A percentile compares a stretch with the other conserved stretches of the same genome.
Evolutionary conservation across 495 filamentous ascomycete genomes (phyloP).

Genomic region (Penicillium pulvis): DNA sequence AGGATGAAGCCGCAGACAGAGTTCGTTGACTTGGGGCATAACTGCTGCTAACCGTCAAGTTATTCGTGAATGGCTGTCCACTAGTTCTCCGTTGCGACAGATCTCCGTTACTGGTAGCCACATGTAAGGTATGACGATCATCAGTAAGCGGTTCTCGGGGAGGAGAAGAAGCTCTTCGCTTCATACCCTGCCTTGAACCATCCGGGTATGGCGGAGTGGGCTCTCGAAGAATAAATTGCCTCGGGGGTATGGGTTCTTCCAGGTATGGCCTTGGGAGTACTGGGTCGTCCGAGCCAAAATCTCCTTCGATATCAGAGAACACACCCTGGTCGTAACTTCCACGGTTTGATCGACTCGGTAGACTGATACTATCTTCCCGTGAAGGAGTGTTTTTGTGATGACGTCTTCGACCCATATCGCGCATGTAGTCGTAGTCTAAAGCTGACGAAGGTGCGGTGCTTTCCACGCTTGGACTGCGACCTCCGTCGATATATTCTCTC

Average conservation of each 20-base stretch:
- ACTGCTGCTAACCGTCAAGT: slow-evolving; percentile 56
- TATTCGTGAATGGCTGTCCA: slow-evolving; percentile 57
- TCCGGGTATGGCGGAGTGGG: slow-evolving; percentile 47
- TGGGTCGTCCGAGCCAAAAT: slow-evolving; percentile 70
- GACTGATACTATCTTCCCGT: slow-evolving; percentile 48
- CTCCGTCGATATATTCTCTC: slow-evolving; percentile 46
- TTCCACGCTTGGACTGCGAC: slow-evolving; percentile 52
- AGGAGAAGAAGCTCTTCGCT: slow-evolving; percentile 80
- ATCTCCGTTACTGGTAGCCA: slow-evolving; percentile 61
- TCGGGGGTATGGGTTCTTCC: slow-evolving; percentile 59
- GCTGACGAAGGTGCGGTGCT: slow-evolving; percentile 50
- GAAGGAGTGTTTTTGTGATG: slow-evolving; percentile 48
- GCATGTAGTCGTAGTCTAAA: slow-evolving; percentile 43
- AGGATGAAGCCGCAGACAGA: slow-evolving; percentile 71
- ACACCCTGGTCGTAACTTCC: slow-evolving; percentile 64
- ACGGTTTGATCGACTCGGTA: slow-evolving; percentile 53
- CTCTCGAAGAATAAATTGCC: slow-evolving; percentile 62
- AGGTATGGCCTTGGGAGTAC: slow-evolving; percentile 32
- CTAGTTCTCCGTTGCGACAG: slow-evolving; percentile 66
- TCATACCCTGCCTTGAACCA: slow-evolving; percentile 59
- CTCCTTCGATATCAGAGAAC: slow-evolving; percentile 63
- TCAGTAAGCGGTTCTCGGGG: slow-evolving; percentile 74
- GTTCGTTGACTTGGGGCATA: slow-evolving; percentile 66
- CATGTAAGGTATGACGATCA: slow-evolving; percentile 60
- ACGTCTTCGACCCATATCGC: slow-evolving; percentile 40